Evolutionary conservation across 306 rosid species (phyloP), one percentile per base, ranked within the genome.

Genomic region (Spatholobus suberectus): DNA sequence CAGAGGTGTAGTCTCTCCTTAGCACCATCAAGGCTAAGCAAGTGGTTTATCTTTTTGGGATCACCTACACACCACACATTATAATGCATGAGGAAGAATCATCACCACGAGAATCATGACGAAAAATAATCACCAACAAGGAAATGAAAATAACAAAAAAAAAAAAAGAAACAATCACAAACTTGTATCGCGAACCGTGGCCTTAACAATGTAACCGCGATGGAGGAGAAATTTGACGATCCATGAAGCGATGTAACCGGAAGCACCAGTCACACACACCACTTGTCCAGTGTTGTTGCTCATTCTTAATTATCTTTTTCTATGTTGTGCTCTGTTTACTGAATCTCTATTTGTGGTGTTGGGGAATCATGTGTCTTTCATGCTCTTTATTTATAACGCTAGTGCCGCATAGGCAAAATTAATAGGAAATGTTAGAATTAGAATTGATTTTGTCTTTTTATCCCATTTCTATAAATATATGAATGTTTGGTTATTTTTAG

Each of bases 201-300:
- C 92, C 43, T 51, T 89, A 70, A 89, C 86, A 2, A 80, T 80
- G 73, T 89, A 89, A n/a, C 92, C 89, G 6, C 87, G 85, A 1
- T 52, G 66, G 24, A 89, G 85, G 4, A 89, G 89, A 14, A 82
- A 72, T 27, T 85, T 87, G 35, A 87, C 89, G 6, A 89, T 57
- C 85, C 89, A 89, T 1, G 91, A 86, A 9, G 91, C 91, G 1
- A 89, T 86, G 67, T 40, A 89, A 12, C 91, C 91, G 18, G 88
- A 81, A 26, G 85, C 91, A 35, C 89, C 91, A 0, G 88, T 89
- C 5, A 89, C 89, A 32, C 88, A 81, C 35, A 82, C 89, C 14
- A 89, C 46, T 34, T 75, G 65, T 7, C 62, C 82, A 27, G 3
- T 10, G 43, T 35, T 32, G 52, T 73, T 67, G 55, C 76, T 84